Base-by-base conservation (phyloP, 495 filamentous ascomycete genomes). In the Tetracladium setigerum region DNA sequence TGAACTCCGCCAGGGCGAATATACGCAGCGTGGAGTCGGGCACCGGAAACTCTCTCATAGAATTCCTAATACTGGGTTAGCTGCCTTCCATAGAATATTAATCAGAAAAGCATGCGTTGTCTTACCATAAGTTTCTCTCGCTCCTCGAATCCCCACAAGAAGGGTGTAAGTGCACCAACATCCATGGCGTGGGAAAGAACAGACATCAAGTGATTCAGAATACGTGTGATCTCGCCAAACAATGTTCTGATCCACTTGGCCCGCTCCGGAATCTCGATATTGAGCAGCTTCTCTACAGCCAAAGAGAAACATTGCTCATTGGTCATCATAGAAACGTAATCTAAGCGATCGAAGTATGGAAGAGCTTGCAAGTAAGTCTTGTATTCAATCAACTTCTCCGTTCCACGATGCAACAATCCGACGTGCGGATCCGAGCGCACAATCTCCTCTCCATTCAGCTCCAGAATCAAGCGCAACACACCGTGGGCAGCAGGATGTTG, bases 311-410 rank as follows among this genome's bases (percentile, higher is more conserved):
- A 96, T 70, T 99, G 94, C 75, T 99, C 94, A 67, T 96, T 96
- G 53, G 92, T 97, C 92, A 97, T 98, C 94, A 99, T 99, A 64
- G 89, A 95, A 47, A 96, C 91, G 66, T 99, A 99, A 66, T 99
- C 94, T 65, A 99, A 72, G 51, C 94, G 86, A 71, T 99, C 94
- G 63, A 99, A 99, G 72, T 99, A 99, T 30, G 94, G 94, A 62
- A 99, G 72, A 45, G 94, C 94, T 66, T 99, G 94, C 58, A 97
- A 81, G 64, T 99, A 99, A 41, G 89, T 95, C 78, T 92, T 94
- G 76, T 99, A 99, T 74, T 99, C 94, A 66, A 96, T 97, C 72
- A 99, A 81, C 79, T 99, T 99, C 77, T 99, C 94, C 46, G 94
- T 99, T 54, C 94, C 94, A 61, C 94, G 80, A 68, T 99, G 94